Conservation (phyloP, 768 basidiomycete genomes). For the Tremella mesenterica region DNA sequence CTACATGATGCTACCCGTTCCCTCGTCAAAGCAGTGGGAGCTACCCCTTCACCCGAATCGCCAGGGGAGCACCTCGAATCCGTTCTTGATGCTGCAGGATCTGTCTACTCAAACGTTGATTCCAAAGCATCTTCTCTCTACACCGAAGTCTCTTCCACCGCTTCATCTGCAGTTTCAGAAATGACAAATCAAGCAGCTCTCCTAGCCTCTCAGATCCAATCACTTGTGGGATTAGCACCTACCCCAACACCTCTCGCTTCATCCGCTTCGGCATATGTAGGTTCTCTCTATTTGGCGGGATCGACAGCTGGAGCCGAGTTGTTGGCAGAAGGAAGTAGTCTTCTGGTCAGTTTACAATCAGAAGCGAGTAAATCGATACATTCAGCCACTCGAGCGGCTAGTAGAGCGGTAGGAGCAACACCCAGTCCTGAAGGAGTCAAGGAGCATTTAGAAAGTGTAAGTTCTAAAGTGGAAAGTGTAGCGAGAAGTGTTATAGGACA, state of each 20-base stretch:
- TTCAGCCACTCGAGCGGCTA: constrained; percentile 25
- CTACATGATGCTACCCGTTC: constrained; percentile 32
- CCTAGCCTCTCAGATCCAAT: constrained; percentile 16
- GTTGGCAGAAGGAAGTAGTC: constrained; percentile 13
- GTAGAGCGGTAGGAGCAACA: constrained; percentile 26
- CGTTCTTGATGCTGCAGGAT: constrained; percentile 11
- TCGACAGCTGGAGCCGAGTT: constrained; percentile 13
- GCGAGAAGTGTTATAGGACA: background rate
- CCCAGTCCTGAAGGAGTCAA: constrained; percentile 16
- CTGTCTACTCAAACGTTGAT: constrained; percentile 1
- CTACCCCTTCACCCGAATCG: constrained; percentile 28
- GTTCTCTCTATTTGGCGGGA: constrained; percentile 15
- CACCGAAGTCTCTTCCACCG: constrained; percentile 11
- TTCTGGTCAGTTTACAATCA: background rate
- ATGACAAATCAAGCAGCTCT: constrained; percentile 17
- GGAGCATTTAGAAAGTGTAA: constrained; percentile 12
- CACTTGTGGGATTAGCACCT: constrained; percentile 9
- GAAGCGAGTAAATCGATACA: constrained; percentile 12
- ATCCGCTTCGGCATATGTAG: constrained; percentile 27
- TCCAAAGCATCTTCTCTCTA: constrained; percentile 14
- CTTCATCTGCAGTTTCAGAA: constrained; percentile 14
- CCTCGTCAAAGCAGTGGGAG: constrained; percentile 22
- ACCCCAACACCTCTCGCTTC: constrained; percentile 17
- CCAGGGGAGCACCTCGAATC: constrained; percentile 27
- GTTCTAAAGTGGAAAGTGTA: constrained; percentile 4